phyloP scores from a whole-genome alignment of 768 basidiomycete genomes.

The Filobasidium wieringae region DNA sequence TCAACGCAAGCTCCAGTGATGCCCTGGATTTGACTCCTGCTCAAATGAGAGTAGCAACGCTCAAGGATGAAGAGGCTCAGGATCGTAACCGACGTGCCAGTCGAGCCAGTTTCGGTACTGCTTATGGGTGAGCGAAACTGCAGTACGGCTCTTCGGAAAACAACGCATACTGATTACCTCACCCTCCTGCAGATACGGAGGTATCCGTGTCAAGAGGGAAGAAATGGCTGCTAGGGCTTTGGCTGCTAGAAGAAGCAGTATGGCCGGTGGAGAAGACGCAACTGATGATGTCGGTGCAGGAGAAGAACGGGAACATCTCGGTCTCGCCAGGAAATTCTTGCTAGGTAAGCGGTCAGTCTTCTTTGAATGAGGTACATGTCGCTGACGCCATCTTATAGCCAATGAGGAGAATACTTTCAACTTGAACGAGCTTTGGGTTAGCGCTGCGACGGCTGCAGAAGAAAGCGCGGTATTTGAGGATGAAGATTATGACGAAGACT shows the following conservation, averaged over 20 bases:
- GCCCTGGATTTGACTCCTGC: background rate
- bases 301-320: slow-evolving; percentile 43
- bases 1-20: background rate
- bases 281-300: slow-evolving; percentile 18
- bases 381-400: slow-evolving; percentile 46
- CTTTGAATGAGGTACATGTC: background rate
- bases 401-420: slow-evolving; percentile 91
- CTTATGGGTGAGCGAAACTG: slow-evolving; percentile 36
- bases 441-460: slow-evolving; percentile 77
- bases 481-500: slow-evolving; percentile 64
- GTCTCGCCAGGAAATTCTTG: slow-evolving; percentile 74
- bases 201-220: slow-evolving; percentile 36
- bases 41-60: background rate
- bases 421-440: slow-evolving; percentile 94
- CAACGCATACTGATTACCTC: background rate
- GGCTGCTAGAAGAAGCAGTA: slow-evolving; percentile 27
- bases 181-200: slow-evolving; percentile 27
- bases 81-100: slow-evolving; percentile 24
- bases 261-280: slow-evolving; percentile 19
- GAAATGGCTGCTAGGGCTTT: slow-evolving; percentile 34
- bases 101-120: slow-evolving; percentile 34
- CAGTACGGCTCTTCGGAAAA: background rate
- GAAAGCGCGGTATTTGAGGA: slow-evolving; percentile 50
- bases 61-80: slow-evolving; percentile 8
- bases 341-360: slow-evolving; percentile 42